Conservation (phyloP, 495 filamentous ascomycete species). For the Clohesyomyces aquaticus region DNA sequence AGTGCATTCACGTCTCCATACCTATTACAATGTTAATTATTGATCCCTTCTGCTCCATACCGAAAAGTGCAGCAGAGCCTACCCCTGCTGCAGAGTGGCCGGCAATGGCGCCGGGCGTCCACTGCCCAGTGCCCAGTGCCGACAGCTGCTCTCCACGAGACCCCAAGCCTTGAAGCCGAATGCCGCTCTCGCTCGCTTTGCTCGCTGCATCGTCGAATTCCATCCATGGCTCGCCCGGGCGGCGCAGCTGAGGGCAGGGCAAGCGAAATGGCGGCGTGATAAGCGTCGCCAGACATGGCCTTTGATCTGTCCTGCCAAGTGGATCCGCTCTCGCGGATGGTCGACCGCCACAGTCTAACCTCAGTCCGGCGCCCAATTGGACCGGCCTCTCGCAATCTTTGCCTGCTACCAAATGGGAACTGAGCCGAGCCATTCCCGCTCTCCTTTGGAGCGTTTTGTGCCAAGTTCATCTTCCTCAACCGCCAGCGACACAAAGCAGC, state of each 20-base stretch:
- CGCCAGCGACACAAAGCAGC: neutral
- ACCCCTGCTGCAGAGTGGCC: neutral
- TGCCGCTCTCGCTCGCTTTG: neutral
- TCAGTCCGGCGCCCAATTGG: too few relatives aligned
- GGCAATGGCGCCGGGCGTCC: neutral
- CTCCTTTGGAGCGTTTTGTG: neutral
- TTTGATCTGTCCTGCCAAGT: conserved; percentile 31
- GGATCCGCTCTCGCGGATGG: conserved; percentile 9
- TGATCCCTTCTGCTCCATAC: too few relatives aligned
- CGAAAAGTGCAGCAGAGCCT: too few relatives aligned
- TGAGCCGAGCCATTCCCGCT: conserved; percentile 4
- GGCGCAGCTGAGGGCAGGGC: conserved; percentile 5
- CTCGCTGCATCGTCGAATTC: neutral
- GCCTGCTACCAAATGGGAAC: conserved; percentile 11
- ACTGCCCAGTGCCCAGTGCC: neutral
- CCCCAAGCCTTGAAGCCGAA: neutral
- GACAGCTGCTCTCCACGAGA: too few relatives aligned
- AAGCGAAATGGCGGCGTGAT: conserved; percentile 30
- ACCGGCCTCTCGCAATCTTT: conserved; percentile 14
- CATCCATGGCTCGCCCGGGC: neutral
- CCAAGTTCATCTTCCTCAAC: neutral
- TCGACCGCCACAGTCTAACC: neutral
- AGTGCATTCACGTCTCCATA: neutral
- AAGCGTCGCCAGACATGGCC: conserved; percentile 27
- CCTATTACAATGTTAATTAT: too few relatives aligned